phyloP scores from a whole-genome alignment of 352 stramenopile genomes.

The Phytophthora constricta region DNA sequence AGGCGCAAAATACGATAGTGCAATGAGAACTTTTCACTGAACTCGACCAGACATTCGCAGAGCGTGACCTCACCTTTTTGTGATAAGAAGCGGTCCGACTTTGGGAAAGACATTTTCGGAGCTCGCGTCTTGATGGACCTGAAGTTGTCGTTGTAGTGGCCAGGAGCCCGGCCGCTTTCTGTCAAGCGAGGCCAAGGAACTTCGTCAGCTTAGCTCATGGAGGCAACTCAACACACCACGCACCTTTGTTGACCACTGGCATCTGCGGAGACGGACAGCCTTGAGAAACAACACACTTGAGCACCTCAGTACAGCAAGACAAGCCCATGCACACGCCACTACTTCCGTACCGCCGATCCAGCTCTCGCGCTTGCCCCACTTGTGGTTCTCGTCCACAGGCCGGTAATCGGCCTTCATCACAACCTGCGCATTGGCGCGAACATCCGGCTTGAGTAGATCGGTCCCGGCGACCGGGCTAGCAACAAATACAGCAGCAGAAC shows the following conservation, averaged over 20 bases:
- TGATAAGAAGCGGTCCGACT: constrained; percentile 80
- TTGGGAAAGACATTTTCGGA: constrained; percentile 79
- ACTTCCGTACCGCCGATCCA: constrained; percentile 82
- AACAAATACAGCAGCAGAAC: background rate
- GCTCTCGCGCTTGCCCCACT: constrained; percentile 82
- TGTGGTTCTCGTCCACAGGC: constrained; percentile 65
- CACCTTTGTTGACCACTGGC: constrained; percentile 68
- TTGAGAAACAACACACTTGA: constrained; percentile 23
- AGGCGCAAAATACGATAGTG: no score
- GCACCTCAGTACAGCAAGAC: background rate
- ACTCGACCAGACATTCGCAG: background rate
- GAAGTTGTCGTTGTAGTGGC: constrained; percentile 77
- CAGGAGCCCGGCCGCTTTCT: constrained; percentile 69
- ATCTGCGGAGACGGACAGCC: constrained; percentile 57
- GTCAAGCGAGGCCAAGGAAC: constrained; percentile 8
- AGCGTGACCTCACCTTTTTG: constrained; percentile 62
- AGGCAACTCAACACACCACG: background rate
- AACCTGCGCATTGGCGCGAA: constrained; percentile 62
- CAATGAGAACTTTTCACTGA: background rate
- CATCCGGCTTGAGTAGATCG: constrained; percentile 73
- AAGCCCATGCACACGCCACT: no score
- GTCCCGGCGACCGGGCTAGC: constrained; percentile 68
- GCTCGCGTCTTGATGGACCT: constrained; percentile 64
- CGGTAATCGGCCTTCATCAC: constrained; percentile 80
- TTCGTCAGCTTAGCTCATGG: background rate